A percentile compares a stretch with the other conserved stretches of the same genome.
These are phyloP conservation scores for Bacidia rubella DNA, from an alignment of 495 filamentous ascomycete genomes.

Conservation along the genomic window DNA sequence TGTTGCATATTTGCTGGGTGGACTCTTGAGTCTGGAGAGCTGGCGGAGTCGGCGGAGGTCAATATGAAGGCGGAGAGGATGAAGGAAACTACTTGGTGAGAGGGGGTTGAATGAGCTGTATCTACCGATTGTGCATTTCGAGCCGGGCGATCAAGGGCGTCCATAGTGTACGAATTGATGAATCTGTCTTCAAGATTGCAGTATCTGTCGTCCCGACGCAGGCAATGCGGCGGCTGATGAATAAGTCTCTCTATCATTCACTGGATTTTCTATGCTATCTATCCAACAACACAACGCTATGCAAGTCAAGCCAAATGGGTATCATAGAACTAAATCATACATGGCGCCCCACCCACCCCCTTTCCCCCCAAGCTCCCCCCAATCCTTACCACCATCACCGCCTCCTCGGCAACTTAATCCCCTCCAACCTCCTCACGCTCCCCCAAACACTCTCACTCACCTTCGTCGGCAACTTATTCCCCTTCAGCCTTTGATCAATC, in stretches of 20 bases:
- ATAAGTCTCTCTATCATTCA: neutral
- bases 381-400: neutral
- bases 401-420: conserved; percentile 23
- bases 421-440: conserved; percentile 51
- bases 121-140: neutral
- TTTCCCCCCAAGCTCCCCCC: too few species aligned
- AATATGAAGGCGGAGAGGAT: too few species aligned
- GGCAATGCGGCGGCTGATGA: neutral
- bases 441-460: conserved; percentile 78
- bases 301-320: too few species aligned
- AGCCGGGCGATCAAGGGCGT: neutral
- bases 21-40: too few species aligned
- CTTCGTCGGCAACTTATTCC: conserved; percentile 68
- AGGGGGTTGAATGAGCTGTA: too few species aligned
- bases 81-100: too few species aligned
- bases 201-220: too few species aligned
- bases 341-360: too few species aligned
- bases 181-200: neutral
- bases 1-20: neutral
- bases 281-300: too few species aligned
- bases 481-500: conserved; percentile 78
- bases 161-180: neutral
- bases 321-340: too few species aligned
- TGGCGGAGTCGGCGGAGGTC: neutral
- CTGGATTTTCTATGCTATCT: too few species aligned